phyloP scores from a whole-genome alignment of 2,329 filamentous ascomycete species.

The Corniculantispora saksenae region DNA sequence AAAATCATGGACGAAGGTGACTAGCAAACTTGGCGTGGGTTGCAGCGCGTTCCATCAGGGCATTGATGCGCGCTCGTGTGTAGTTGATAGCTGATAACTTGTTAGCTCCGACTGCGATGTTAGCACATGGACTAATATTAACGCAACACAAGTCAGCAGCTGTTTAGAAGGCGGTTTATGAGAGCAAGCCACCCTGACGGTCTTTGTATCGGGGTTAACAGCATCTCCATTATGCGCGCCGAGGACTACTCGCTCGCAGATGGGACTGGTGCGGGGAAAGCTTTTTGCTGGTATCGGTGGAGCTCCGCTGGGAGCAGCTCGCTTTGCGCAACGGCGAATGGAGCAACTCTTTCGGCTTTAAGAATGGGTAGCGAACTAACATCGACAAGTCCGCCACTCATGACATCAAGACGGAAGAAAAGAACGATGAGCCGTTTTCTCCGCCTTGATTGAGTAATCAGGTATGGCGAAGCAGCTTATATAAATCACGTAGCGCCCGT shows the following conservation, averaged over 20 bases:
- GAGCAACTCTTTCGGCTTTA: constrained; percentile 7
- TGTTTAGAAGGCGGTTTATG: too few relatives aligned
- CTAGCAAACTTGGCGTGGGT: background rate
- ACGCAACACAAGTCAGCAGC: background rate
- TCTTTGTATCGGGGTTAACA: background rate
- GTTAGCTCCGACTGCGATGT: background rate
- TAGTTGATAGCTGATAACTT: too few relatives aligned
- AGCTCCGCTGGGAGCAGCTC: background rate
- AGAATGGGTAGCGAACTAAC: background rate
- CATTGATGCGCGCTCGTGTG: background rate
- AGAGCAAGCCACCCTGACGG: too few relatives aligned
- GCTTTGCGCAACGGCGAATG: background rate
- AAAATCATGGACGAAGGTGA: background rate
- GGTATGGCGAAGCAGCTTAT: background rate
- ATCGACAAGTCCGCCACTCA: background rate
- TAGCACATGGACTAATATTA: too few relatives aligned
- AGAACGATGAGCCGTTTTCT: background rate
- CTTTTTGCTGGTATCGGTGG: background rate
- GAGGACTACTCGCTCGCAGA: background rate
- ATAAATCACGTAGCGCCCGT: background rate
- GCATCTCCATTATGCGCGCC: background rate
- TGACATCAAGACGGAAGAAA: constrained; percentile 6
- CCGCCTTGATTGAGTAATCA: constrained; percentile 5
- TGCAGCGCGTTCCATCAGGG: background rate
- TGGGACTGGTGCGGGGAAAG: background rate